Conservation (phyloP, 2,329 filamentous ascomycete genomes). For the Hymenoscyphus fraxineus region DNA sequence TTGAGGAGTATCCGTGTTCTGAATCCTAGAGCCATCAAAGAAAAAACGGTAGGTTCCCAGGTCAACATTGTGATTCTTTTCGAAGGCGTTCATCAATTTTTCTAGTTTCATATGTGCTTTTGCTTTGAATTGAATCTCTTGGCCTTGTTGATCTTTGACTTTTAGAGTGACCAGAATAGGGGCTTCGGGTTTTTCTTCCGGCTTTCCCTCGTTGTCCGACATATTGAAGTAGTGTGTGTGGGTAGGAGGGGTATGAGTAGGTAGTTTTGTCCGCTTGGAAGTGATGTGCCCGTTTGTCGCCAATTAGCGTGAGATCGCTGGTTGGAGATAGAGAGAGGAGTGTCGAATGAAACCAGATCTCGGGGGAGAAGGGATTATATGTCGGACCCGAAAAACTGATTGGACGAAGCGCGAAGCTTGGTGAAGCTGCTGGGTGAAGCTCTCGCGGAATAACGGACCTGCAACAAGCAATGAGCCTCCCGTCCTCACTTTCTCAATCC, state of each 20-base stretch:
- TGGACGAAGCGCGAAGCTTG: no score
- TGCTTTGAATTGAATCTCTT: not conserved
- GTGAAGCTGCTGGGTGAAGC: no score
- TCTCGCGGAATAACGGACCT: no score
- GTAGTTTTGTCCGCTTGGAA: no score
- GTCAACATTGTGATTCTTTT: not conserved
- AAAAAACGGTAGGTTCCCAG: slow-evolving; percentile 17
- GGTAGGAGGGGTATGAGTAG: no score
- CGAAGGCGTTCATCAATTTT: not conserved
- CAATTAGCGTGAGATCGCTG: no score
- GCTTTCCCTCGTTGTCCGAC: not conserved
- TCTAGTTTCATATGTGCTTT: not conserved
- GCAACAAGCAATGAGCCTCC: not conserved
- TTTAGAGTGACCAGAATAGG: not conserved
- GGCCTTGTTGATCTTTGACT: not conserved
- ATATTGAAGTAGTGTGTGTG: not conserved
- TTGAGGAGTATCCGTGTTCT: slow-evolving; percentile 17
- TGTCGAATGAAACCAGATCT: no score
- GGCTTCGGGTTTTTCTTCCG: not conserved
- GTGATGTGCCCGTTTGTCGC: no score
- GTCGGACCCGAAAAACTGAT: no score
- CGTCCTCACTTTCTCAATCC: not conserved
- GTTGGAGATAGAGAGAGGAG: no score
- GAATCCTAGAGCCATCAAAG: slow-evolving; percentile 19
- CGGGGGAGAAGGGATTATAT: no score